Base-by-base conservation (phyloP, 1,284 basidiomycete species). In the Cystobasidium pallidum region DNA sequence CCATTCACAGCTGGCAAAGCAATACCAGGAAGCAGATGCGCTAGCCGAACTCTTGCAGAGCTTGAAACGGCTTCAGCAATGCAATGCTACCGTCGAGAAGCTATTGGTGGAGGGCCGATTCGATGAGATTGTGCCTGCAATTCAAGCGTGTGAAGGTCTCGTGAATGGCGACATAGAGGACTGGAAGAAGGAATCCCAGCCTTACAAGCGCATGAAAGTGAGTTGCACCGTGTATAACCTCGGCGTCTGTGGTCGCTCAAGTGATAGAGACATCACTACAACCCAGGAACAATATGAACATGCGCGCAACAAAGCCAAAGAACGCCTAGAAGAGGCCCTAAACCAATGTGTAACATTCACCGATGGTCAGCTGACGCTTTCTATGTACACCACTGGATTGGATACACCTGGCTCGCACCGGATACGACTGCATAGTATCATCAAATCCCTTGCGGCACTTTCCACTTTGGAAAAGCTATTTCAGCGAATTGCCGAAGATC, bases 251-350 rank as follows among this genome's bases (percentile, higher is more conserved):
- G 8, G 30, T 17, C 7, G 21, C 19, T 4, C 55, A 45, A 8
- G 6, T 55, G 52, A 13, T 55, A 3, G n/a, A 19, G 45, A 19
- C 13, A 19, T 4, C n/a, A 2, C 4, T 30, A 39, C 3, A 11
- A 11, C 49, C 4, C 43, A 58, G 26, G 30, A 55, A 61, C 21
- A 63, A 52, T 43, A 26, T n/a, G 54, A 52, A 19, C 59, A 64
- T 34, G 21, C 61, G 19, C 68, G 49, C 19, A 54, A 21, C n/a
- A 52, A 43, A 13, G 49, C 61, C 2, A 28, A 55, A 24, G 61
- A 71, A n/a, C 43, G 68, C 24, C 47, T 71, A 17, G 68, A 71
- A 34, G 68, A 47, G 7, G 68, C 68, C 30, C 61, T 63, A 10
- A 24, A 45, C 34, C 59, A 36, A n/a, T 71, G 59, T 30, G 17